Evolutionary conservation across 768 basidiomycete species (phyloP), one percentile per base, ranked within the genome.

Genomic region (Collybiopsis confluens): DNA sequence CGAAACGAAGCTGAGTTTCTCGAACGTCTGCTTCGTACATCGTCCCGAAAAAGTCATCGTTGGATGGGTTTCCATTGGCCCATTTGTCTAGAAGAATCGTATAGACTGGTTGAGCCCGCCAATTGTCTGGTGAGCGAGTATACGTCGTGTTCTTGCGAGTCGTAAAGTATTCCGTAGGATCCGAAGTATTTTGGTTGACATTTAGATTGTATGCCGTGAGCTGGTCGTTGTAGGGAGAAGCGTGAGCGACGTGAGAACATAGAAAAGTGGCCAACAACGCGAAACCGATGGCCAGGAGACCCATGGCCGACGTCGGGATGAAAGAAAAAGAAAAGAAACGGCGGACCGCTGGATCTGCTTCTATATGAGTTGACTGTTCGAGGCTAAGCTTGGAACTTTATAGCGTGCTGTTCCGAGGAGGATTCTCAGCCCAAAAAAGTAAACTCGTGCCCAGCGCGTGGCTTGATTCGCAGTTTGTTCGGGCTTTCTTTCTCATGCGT

Each of bases 41-140:
- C 26, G 90, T 82, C 28, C 75, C 76, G 64, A 93, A 96, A 68
- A 73, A 95, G 73, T 96, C 90, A 67, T 96, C 94, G 65, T 96
- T 96, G 41, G 82, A 70, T 3, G 94, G 93, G 66, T 93, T 88
- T 1, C 93, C 94, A 62, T 96, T 92, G 11, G 91, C 92, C 65
- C 91, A 96, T 70, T 96, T 96, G 80, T 97, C 94, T 60, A 93
- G 68, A 47, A 96, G 84, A 62, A 92, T 62, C 40, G 86, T 89
- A 65, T 92, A 92, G 50, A 83, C 76, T 2, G 91, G 90, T 13
- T 91, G 69, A 6, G 80, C 72, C 18, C 93, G 82, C 94, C 94
- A 96, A 69, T 96, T 96, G n/a, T 59, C 45, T 0, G 94, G 94
- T 0, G 92, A 94, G 0, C 80, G 76, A 0, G 82, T 87, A 68